Base-by-base conservation (phyloP, 1,139 yeast species). In the Protomyces lactucae-debilis region DNA sequence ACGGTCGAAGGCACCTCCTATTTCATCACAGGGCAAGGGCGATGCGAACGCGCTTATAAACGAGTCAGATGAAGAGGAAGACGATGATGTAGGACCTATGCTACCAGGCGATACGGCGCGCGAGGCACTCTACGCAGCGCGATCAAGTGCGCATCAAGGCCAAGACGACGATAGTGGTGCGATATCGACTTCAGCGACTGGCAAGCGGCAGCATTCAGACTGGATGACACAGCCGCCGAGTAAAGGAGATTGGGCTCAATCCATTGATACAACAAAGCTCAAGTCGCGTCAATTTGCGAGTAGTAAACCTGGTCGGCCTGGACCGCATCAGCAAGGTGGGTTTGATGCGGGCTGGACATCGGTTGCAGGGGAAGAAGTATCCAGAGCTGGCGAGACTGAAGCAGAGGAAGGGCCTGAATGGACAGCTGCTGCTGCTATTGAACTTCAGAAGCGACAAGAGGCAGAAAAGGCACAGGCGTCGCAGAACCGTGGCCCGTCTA, bases 221-320 rank as follows among this genome's bases (percentile, higher is more conserved):
- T 69, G 71, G 71, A 69, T 69, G 71, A 55, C 66, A 14, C 59
- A 64, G 23, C 71, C 71, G 18, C 71, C 71, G 2, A 37, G 66
- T 3, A 53, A 59, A 36, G 51, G 54, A 45, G 68, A 68, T 52
- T 69, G 68, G 69, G 66, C 69, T 2, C 55, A 60, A 36, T 12
- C 55, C 3, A 23, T 51, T 10, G 53, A 53, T 53, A 43, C 36
- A 23, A 61, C 40, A 65, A 65, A 46, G 61, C 66, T 16, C 67
- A 69, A 60, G 66, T 68, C 52, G n/a, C 66, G 40, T 52, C 67
- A 39, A 36, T 69, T 18, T 48, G 65, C 52, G 57, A 67, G 53
- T 39, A 48, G 37, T 48, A 52, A 43, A 8, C 48, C 48, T 43
- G 48, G 28, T 63, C 16, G 46, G 53, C 55, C 35, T 28, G 37